These are phyloP conservation scores for Saccharomycopsis sp. DNA, from an alignment of 805 yeast species.

Conservation along the genomic window DNA sequence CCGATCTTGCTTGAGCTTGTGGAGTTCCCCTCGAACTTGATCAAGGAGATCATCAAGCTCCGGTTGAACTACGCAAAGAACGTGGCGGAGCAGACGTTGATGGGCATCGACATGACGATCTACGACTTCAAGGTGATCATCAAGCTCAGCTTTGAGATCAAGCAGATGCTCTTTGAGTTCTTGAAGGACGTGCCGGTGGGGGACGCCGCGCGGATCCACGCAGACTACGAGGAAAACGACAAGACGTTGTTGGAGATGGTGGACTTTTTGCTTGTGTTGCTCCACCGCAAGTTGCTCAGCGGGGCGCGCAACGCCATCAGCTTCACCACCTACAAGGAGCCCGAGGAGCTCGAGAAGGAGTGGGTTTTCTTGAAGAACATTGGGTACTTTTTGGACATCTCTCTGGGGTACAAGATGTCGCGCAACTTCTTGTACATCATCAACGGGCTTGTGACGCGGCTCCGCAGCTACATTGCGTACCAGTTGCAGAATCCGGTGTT, in stretches of 20 bases:
- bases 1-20: conserved; percentile 59
- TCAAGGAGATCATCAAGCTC: conserved; percentile 69
- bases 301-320: conserved; percentile 55
- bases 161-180: conserved; percentile 31
- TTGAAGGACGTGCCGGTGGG: conserved; percentile 40
- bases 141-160: conserved; percentile 65
- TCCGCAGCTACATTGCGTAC: conserved; percentile 62
- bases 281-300: conserved; percentile 73
- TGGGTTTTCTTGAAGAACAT: conserved; percentile 73
- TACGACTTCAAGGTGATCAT: conserved; percentile 77
- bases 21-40: conserved; percentile 69
- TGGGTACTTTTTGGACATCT: conserved; percentile 64
- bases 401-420: conserved; percentile 76
- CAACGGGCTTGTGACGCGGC: conserved; percentile 57
- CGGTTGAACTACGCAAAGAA: conserved; percentile 73
- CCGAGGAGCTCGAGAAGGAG: conserved; percentile 78
- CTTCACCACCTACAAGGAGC: conserved; percentile 82
- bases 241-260: conserved; percentile 66
- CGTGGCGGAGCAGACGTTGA: conserved; percentile 78
- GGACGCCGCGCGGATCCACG: conserved; percentile 56
- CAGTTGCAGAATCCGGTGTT: conserved; percentile 52
- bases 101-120: conserved; percentile 93
- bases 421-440: conserved; percentile 64
- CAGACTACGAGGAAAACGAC: conserved; percentile 47
- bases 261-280: conserved; percentile 57